Base-by-base conservation (phyloP, 2,329 filamentous ascomycete genomes). In the Colletotrichum plurivorum region DNA sequence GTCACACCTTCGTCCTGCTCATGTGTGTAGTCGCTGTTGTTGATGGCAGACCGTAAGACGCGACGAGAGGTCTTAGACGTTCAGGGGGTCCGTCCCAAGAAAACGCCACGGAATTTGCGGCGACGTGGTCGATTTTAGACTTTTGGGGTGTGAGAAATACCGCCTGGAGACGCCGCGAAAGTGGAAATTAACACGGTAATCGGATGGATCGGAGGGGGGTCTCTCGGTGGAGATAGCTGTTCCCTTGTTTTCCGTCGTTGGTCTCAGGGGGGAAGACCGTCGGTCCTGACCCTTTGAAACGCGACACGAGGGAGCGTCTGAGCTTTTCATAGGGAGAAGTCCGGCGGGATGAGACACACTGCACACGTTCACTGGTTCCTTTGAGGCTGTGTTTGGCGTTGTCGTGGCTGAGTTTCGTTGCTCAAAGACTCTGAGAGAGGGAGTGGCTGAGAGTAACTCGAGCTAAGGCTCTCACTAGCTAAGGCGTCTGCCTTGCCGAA, bases 171-270 rank as follows among this genome's bases (percentile, higher is more conserved):
- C 10, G 64, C 59, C 25, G 52, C 63, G 56, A 36, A 54, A 43
- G 65, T 68, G 60, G 65, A 68, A 64, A 68, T 68, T 68, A 53
- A 53, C 48, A 45, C 48, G 61, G 54, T 54, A 27, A 68, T 59
- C 53, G 60, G 48, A 59, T 54, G 53, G 54, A 65, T 64, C 48
- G 43, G 58, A 58, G 53, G 65, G 55, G 46, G 55, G 27, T 9
- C 27, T 45, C n/a, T 48, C 41, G 25, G 27, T 39, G 45, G 18
- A n/a, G 22, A 49, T n/a, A 31, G 16, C 18, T 13, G 46, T 20
- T 20, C 18, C 18, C 46, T 22, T 20, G 45, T 20, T 25, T 12
- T 20, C 46, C n/a, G 10, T 20, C 18, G 46, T 49, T 49, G 46
- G 41, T 49, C 46, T 49, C 46, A 49, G 46, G 46, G 46, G 22